phyloP scores from a whole-genome alignment of 768 basidiomycete genomes.

The Sporobolomyces pararoseus region DNA sequence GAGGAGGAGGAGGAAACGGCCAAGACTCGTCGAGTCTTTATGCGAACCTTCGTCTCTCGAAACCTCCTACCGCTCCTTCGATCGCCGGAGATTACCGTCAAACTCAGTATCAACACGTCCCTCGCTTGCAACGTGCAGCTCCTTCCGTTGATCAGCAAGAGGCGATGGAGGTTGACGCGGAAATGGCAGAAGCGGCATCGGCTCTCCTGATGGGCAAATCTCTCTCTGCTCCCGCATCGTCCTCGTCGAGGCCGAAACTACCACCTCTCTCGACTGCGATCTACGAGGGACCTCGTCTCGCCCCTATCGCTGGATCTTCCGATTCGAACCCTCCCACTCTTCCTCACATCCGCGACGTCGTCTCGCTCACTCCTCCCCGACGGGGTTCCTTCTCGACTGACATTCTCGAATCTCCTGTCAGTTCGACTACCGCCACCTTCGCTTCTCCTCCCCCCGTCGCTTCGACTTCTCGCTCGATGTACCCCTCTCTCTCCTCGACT shows the following conservation, averaged over 20 bases:
- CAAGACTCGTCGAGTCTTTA: conserved; percentile 1
- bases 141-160: neutral
- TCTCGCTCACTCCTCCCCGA: conserved; percentile 8
- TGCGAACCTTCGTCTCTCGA: conserved; percentile 13
- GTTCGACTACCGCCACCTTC: neutral
- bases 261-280: conserved; percentile 24
- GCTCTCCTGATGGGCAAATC: conserved; percentile 27
- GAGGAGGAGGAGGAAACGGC: neutral
- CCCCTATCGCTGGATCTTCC: conserved; percentile 10
- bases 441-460: neutral
- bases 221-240: neutral
- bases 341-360: conserved; percentile 31
- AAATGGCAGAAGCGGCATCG: conserved; percentile 32
- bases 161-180: conserved; percentile 31
- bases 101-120: conserved; percentile 37
- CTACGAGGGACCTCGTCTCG: conserved; percentile 17
- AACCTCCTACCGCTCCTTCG: conserved; percentile 28
- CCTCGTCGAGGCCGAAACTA: conserved; percentile 2
- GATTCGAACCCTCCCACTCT: conserved; percentile 13
- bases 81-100: conserved; percentile 32
- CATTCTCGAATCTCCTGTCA: neutral
- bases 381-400: neutral
- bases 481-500: conserved; percentile 30
- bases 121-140: conserved; percentile 32
- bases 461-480: conserved; percentile 17